These are phyloP conservation scores for Botryotinia globosa DNA, from an alignment of 2,329 filamentous ascomycete species.

Conservation along the genomic window DNA sequence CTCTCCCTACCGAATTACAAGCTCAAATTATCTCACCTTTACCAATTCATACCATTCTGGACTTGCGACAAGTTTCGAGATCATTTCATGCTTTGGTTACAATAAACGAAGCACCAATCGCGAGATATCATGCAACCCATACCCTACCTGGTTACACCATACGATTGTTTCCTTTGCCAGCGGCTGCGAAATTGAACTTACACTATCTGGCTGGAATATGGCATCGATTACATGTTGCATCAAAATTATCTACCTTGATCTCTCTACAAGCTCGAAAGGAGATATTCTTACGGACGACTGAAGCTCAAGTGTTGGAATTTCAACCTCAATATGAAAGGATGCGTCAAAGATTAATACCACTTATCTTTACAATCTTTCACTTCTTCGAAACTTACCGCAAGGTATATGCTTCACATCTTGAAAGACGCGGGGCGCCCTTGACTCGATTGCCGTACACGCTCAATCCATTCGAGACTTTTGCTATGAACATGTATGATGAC, in stretches of 20 bases:
- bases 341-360: constrained; percentile 60
- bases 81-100: constrained; percentile 59
- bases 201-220: constrained; percentile 63
- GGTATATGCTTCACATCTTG: constrained; percentile 56
- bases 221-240: constrained; percentile 63
- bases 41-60: constrained; percentile 59
- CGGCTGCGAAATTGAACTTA: constrained; percentile 50
- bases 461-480: constrained; percentile 60
- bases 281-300: constrained; percentile 59
- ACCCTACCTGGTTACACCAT: constrained; percentile 60
- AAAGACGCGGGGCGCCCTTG: constrained; percentile 51
- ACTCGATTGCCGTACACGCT: constrained; percentile 53
- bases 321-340: constrained; percentile 61
- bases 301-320: constrained; percentile 54
- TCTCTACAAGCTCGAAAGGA: constrained; percentile 64
- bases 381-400: constrained; percentile 65
- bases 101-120: constrained; percentile 58
- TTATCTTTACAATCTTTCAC: constrained; percentile 64
- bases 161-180: constrained; percentile 55
- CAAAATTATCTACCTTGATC: constrained; percentile 60
- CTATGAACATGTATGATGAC: constrained; percentile 65
- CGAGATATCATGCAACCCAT: constrained; percentile 58
- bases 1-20: constrained; percentile 60
- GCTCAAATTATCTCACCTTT: constrained; percentile 60
- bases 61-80: constrained; percentile 56